Evolutionary conservation across 2,329 filamentous ascomycete genomes (phyloP).

Genomic region (Stemphylium lycopersici): DNA sequence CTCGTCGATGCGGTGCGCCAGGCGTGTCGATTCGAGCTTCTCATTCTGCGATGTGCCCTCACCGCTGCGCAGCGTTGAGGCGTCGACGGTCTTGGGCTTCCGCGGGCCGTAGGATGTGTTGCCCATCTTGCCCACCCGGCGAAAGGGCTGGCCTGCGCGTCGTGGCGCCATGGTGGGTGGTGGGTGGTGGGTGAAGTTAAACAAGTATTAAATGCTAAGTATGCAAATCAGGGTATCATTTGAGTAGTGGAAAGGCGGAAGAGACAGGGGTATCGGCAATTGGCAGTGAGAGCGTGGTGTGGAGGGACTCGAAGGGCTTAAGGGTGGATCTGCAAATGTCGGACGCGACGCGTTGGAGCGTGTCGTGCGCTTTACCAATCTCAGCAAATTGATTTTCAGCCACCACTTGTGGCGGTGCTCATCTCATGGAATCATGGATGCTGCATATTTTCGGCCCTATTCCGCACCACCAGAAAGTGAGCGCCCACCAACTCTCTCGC

Average conservation of each 20-base stretch:
- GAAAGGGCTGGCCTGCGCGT: constrained; percentile 49
- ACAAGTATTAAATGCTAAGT: constrained; percentile 31
- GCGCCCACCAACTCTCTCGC: constrained; percentile 7
- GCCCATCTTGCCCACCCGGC: constrained; percentile 52
- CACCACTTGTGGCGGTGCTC: constrained; percentile 20
- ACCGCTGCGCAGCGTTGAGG: constrained; percentile 72
- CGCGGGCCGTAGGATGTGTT: constrained; percentile 57
- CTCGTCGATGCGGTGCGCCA: constrained; percentile 91
- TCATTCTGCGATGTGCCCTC: constrained; percentile 93
- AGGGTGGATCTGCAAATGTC: constrained; percentile 20
- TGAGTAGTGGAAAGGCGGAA: constrained; percentile 24
- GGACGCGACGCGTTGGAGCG: constrained; percentile 31
- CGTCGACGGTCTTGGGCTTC: constrained; percentile 77
- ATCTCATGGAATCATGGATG: constrained; percentile 24
- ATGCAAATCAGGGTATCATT: constrained; percentile 42
- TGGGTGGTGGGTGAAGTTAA: constrained; percentile 28
- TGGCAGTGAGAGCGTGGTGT: constrained; percentile 15
- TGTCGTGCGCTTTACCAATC: constrained; percentile 25
- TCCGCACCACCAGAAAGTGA: constrained; percentile 22
- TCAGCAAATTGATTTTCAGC: constrained; percentile 37
- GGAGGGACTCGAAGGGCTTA: constrained; percentile 13
- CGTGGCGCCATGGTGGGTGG: constrained; percentile 53
- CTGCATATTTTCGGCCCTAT: constrained; percentile 34
- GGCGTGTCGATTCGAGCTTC: constrained; percentile 81
- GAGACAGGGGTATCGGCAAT: constrained; percentile 23